Evolutionary conservation across 2,329 filamentous ascomycete genomes (phyloP), one percentile per base, ranked within the genome.

Genomic region (Beauveria sp.): DNA sequence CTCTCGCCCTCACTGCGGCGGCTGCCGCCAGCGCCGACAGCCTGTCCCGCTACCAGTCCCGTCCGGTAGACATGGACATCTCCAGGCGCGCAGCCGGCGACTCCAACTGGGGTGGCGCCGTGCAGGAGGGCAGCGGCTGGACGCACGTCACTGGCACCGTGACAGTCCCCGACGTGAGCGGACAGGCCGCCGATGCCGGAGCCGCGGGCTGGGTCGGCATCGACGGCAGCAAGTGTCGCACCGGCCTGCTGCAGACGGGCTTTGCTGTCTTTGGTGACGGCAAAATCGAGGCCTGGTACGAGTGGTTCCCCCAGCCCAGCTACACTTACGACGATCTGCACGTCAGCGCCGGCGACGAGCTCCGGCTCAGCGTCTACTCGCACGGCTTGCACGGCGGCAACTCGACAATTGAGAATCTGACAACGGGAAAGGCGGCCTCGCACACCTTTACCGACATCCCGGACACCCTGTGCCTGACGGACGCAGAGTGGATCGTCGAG

Each of bases 351-450:
- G 71, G 71, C 34, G 71, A 73, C 30, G 12, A 69, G 59, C 67
- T 73, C 55, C 66, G 64, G 30, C 70, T 72, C 72, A 65, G 57
- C 4, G 69, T 71, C n/a, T 62, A 69, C 28, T 69, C 68, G 41
- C 58, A 61, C 34, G 58, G 50, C 51, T 61, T 55, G 46, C 61
- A 55, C 43, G 54, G 26, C 58, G 64, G 64, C 41, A 57, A 59
- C 40, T 61, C 64, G 16, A 65, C 61, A 2, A 59, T 64, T 24
- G 59, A 58, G 55, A 58, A 58, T 46, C 43, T 58, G 18, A 58
- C 65, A 8, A 84, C 76, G 2, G 82, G 82, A 50, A 69, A 81
- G 67, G 76, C 67, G 5, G 82, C 81, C 30, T 77, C 75, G 18
- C 79, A 86, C 71, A 76, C 72, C 4, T 79, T 86, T 69, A 72